These are phyloP conservation scores for Trametes hirsuta DNA, from an alignment of 1,284 basidiomycete species.

Conservation along the genomic window DNA sequence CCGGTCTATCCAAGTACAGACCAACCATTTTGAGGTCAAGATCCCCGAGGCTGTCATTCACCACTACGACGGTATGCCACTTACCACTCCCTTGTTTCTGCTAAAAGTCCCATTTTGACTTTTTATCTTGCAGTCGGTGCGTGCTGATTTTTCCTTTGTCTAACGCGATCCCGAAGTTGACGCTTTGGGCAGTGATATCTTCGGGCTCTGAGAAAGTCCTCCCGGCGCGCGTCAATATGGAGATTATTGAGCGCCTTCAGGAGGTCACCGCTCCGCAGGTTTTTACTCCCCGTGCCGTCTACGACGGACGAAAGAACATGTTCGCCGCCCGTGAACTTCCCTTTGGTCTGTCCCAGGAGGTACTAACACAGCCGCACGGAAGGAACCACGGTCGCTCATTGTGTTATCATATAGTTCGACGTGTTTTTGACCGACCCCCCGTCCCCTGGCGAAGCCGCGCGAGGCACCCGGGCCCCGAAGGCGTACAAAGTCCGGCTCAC, in stretches of 20 bases:
- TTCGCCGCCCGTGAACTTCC: constrained; percentile 61
- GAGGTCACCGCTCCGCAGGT: constrained; percentile 54
- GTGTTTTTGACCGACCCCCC: constrained; percentile 50
- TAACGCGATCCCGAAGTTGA: constrained; percentile 1
- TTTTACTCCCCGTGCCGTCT: constrained; percentile 68
- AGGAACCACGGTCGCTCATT: background rate
- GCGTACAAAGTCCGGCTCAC: constrained; percentile 65
- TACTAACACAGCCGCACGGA: constrained; percentile 25
- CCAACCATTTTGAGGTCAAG: constrained; percentile 66
- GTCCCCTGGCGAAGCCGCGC: constrained; percentile 16
- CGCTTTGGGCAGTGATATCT: constrained; percentile 49
- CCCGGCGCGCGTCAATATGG: constrained; percentile 67
- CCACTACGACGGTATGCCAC: constrained; percentile 71
- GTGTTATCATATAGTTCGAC: constrained; percentile 51
- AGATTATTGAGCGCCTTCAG: constrained; percentile 65
- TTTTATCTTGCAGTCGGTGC: constrained; percentile 52
- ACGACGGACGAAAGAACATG: constrained; percentile 80
- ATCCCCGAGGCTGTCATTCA: constrained; percentile 66
- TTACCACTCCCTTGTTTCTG: background rate
- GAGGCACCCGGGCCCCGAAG: constrained; percentile 44
- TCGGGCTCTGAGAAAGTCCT: constrained; percentile 63
- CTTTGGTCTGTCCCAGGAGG: constrained; percentile 56
- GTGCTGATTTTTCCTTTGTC: constrained; percentile 30
- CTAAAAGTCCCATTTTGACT: background rate
- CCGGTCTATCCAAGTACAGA: constrained; percentile 50